Base-by-base conservation (phyloP, 1,284 basidiomycete genomes). In the Trichosporon coremiiforme region DNA sequence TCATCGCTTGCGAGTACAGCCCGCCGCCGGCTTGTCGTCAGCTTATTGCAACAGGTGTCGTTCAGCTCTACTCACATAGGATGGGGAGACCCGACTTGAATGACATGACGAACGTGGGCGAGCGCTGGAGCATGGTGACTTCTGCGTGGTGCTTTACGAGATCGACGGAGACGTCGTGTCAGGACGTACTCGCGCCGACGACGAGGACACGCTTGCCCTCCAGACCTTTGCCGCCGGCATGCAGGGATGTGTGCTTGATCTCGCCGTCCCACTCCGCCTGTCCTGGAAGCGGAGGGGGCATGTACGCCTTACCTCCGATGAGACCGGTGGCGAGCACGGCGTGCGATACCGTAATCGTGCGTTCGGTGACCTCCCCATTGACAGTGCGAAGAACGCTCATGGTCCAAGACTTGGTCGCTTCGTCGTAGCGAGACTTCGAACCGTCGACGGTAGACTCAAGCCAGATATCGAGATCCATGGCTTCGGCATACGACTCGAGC, bases 391-490 rank as follows among this genome's bases (percentile, higher is more conserved):
- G 76, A 13, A 90, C 84, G 41, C 17, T 45, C 41, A 45, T 45
- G 41, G 41, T 2, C 81, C 85, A 17, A 89, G 89, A 91, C 69
- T 84, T 85, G 25, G 84, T 85, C 15, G 79, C 75, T 15, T 82
- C 78, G 74, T 88, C 85, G 73, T 86, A 87, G 4, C 78, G 74
- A 3, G 86, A 85, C 22, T 79, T 78, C 1, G 77, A 38, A 1
- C 76, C 76, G 57, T 79, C 84, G 7, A 89, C 83, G 2, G 79
- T 85, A 0, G 88, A 85, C 8, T 87, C 86, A 1, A 87, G 88
- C 90, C 90, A 91, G 25, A 89, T 85, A 78, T 89, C 87, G 50
- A 91, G 79, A 73, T 91, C 89, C 75, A 91, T 83, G 1, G 86
- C 79, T 62, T 88, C 85, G 2, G 88, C 89, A 78, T 90, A 91